Evolutionary conservation across 2,329 filamentous ascomycete genomes (phyloP), one percentile per base, ranked within the genome.

Genomic region (Sclerotinia spermophila): DNA sequence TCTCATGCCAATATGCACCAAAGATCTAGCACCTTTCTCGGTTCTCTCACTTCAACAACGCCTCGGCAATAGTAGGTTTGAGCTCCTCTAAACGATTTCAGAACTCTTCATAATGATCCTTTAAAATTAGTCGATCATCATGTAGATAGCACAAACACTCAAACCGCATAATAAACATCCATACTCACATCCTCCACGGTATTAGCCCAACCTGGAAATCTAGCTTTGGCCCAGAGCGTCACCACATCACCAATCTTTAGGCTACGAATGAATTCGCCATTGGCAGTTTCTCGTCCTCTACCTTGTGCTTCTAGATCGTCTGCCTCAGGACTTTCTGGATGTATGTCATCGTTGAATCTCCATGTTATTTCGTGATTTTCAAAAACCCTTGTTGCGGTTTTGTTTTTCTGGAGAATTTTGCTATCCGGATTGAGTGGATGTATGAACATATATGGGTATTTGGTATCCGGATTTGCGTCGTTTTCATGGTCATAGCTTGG

Each of bases 151-250:
- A 35, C 10, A 27, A 5, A 30, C 19, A 11, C 35, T 35, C 42
- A 87, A 71, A 77, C 75, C 2, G 86, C 85, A 86, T 86, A 90
- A 76, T 87, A 89, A 27, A 90, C 82, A 71, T 86, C 85, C n/a
- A 90, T 79, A 76, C 82, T 81, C 5, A 85, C 84, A 21, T 79
- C 81, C 61, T 84, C 77, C 15, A 89, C 77, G 21, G 79, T 66
- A 72, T 89, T 90, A 1, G 67, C 55, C 88, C 88, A 90, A 0
- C 80, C 83, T 0, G 76, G 78, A 70, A 86, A 90, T 71, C 87
- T 82, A 1, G 71, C 62, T 33, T 74, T 72, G 24, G 73, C 71
- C 72, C 73, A 76, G n/a, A 73, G 66, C 3, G 69, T 71, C 6
- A 74, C 70, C 53, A 74, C 72, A 69, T 75, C 72, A 13, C 73